phyloP scores from a whole-genome alignment of 2,329 filamentous ascomycete genomes.

The Sclerotinia subarctica region DNA sequence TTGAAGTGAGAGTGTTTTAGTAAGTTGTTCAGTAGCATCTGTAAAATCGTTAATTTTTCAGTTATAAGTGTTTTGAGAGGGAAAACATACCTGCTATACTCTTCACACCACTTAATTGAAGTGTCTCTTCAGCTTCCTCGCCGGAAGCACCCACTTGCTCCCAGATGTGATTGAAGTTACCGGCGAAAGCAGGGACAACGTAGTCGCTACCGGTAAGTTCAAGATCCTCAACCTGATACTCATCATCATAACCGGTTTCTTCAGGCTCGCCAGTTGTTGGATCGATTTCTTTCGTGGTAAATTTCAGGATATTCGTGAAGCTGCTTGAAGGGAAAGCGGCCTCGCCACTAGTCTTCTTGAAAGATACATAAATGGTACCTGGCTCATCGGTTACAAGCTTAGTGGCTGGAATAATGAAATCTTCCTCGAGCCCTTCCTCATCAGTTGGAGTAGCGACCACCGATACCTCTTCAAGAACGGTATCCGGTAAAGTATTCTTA shows the following conservation, averaged over 20 bases:
- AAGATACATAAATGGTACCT: slow-evolving; percentile 91
- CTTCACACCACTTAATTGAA: slow-evolving; percentile 84
- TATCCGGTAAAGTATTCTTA: slow-evolving; percentile 93
- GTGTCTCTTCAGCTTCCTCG: slow-evolving; percentile 86
- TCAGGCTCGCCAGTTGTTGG: slow-evolving; percentile 91
- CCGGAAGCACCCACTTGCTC: slow-evolving; percentile 86
- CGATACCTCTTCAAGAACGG: slow-evolving; percentile 84
- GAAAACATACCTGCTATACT: slow-evolving; percentile 72
- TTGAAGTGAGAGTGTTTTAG: slow-evolving; percentile 83
- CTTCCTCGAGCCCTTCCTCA: slow-evolving; percentile 81
- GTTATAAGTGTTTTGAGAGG: not conserved
- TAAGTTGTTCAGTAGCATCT: slow-evolving; percentile 91
- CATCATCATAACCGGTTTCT: slow-evolving; percentile 89
- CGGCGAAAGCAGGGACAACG: slow-evolving; percentile 86
- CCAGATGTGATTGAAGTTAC: slow-evolving; percentile 95
- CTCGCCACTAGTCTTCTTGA: slow-evolving; percentile 78
- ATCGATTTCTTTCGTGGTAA: slow-evolving; percentile 97
- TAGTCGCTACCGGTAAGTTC: slow-evolving; percentile 92
- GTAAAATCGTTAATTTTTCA: slow-evolving; percentile 31
- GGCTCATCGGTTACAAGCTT: slow-evolving; percentile 81
- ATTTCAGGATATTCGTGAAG: slow-evolving; percentile 92
- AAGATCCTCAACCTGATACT: slow-evolving; percentile 94
- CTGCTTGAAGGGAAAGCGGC: slow-evolving; percentile 72
- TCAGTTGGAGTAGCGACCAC: slow-evolving; percentile 76
- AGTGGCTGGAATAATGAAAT: slow-evolving; percentile 88